phyloP scores from a whole-genome alignment of 2,329 filamentous ascomycete species.

The Trichoderma oligosporum region DNA sequence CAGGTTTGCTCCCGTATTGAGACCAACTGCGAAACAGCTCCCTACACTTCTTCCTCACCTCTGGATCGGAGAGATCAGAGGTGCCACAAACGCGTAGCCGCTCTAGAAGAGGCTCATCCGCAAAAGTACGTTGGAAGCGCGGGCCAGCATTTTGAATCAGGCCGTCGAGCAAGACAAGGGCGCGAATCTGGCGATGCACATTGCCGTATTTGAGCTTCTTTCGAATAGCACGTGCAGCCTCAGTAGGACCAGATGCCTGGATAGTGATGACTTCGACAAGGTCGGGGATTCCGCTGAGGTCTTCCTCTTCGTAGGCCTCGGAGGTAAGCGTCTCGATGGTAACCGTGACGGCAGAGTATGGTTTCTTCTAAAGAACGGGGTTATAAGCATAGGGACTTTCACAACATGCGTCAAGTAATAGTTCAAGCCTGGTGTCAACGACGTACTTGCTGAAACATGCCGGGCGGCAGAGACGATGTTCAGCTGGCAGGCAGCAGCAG shows the following conservation, averaged over 20 bases:
- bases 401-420: too few relatives aligned
- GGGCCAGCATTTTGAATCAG: constrained; percentile 91
- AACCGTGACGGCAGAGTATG: constrained; percentile 90
- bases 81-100: constrained; percentile 83
- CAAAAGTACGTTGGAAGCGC: constrained; percentile 81
- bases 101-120: constrained; percentile 87
- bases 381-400: not conserved
- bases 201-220: constrained; percentile 99
- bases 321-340: constrained; percentile 87
- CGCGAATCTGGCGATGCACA: constrained; percentile 85
- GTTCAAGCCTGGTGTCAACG: not conserved
- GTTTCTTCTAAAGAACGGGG: constrained; percentile 53
- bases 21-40: constrained; percentile 86
- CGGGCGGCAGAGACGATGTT: not conserved
- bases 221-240: constrained; percentile 85
- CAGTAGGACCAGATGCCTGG: constrained; percentile 78
- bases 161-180: constrained; percentile 83
- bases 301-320: constrained; percentile 85
- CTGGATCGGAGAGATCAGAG: constrained; percentile 75
- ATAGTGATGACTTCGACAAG: constrained; percentile 91
- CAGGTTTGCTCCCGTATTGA: constrained; percentile 75
- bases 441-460: constrained; percentile 33
- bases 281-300: constrained; percentile 86
- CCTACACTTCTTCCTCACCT: constrained; percentile 85
- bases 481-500: not conserved